Evolutionary conservation across 257 asterid species (phyloP).

Genomic region (Solanum pinnatisectum): DNA sequence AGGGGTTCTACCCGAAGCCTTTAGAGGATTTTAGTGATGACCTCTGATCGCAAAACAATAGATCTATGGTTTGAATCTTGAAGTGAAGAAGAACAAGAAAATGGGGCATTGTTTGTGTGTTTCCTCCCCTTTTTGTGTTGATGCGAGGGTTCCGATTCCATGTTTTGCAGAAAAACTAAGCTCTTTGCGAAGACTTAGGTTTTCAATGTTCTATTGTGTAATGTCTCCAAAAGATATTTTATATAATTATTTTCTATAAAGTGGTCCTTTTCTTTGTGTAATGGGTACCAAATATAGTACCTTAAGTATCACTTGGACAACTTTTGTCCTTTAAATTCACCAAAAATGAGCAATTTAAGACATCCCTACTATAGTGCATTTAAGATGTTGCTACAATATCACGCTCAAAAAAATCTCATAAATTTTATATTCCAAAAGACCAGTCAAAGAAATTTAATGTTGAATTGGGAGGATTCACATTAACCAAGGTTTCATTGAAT

Average conservation of each 20-base stretch:
- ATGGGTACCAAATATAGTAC: background rate
- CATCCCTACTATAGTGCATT: background rate
- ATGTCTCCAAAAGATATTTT: background rate
- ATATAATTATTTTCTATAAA: no score
- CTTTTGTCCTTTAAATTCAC: background rate
- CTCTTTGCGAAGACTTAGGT: background rate
- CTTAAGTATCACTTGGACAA: background rate
- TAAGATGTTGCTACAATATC: background rate
- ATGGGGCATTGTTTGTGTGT: background rate
- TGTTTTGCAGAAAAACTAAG: background rate
- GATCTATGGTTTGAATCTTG: background rate
- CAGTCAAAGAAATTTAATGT: background rate
- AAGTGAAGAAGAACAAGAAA: background rate
- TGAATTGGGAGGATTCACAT: no score
- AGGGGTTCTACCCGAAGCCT: background rate
- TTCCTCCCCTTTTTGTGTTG: background rate
- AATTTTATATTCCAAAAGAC: background rate
- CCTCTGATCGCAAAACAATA: background rate
- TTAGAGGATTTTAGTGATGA: background rate
- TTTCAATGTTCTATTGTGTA: no score
- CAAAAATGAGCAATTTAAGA: background rate
- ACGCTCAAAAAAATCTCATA: background rate
- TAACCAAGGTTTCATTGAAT: no score
- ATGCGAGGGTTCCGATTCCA: background rate
- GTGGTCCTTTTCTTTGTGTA: background rate